These are phyloP conservation scores for Macrotyloma uniflorum DNA, from an alignment of 306 rosid species.

Conservation along the genomic window DNA sequence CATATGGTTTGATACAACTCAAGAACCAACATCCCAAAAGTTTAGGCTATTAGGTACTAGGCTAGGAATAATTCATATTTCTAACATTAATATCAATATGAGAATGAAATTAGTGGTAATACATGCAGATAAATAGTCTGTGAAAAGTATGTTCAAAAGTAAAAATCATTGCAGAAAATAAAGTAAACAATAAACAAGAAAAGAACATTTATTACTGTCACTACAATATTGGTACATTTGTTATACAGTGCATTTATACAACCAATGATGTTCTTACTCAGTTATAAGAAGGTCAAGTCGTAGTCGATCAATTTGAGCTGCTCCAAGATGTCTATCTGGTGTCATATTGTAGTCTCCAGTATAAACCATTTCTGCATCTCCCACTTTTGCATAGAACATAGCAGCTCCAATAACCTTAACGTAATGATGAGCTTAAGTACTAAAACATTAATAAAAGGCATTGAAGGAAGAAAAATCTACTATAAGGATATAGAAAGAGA, in stretches of 20 bases:
- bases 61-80: constrained; percentile 1
- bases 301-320: constrained; percentile 91
- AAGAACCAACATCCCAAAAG: background rate
- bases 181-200: constrained; percentile 21
- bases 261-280: constrained; percentile 58
- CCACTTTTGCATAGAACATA: constrained; percentile 96
- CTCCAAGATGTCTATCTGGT: constrained; percentile 95
- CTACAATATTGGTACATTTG: constrained; percentile 10
- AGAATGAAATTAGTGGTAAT: background rate
- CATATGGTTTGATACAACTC: background rate
- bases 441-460: constrained; percentile 26
- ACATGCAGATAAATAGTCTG: background rate
- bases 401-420: constrained; percentile 93
- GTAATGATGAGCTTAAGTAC: constrained; percentile 27
- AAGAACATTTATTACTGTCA: constrained; percentile 4
- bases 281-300: constrained; percentile 90
- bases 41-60: background rate
- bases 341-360: constrained; percentile 99
- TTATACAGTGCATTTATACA: background rate
- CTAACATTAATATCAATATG: background rate
- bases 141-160: background rate
- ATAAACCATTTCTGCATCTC: constrained; percentile 81
- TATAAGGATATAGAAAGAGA: background rate
- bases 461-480: constrained; percentile 13
- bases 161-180: background rate